Conservation (phyloP, 2,329 filamentous ascomycete genomes). For the Neofusicoccum ribis region DNA sequence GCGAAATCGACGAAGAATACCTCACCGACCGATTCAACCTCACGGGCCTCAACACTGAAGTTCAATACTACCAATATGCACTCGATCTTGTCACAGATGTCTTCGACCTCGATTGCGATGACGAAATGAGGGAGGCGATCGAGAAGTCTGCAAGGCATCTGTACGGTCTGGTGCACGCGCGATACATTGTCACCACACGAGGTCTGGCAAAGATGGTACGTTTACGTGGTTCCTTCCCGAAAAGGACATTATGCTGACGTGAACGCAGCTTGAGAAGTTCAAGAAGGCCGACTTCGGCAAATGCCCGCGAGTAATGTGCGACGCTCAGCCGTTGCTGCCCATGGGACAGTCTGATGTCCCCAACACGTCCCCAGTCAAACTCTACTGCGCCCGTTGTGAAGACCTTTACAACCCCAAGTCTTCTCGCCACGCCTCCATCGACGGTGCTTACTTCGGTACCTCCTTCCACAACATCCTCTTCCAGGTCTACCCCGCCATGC, state of each 20-base stretch:
- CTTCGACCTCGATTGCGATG: constrained; percentile 97
- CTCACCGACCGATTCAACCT: constrained; percentile 97
- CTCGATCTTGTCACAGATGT: constrained; percentile 96
- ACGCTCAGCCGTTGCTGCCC: constrained; percentile 87
- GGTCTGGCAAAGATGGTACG: constrained; percentile 94
- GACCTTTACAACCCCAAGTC: constrained; percentile 99
- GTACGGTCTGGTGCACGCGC: constrained; percentile 92
- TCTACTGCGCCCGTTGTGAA: constrained; percentile 96
- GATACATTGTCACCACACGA: constrained; percentile 94
- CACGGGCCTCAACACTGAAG: constrained; percentile 93
- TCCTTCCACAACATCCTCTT: constrained; percentile 99
- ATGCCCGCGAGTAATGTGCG: constrained; percentile 93
- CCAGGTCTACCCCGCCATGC: constrained; percentile 90
- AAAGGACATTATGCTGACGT: background rate
- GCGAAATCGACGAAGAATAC: constrained; percentile 99
- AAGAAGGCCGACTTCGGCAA: constrained; percentile 98
- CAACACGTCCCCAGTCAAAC: constrained; percentile 86
- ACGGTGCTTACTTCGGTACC: constrained; percentile 96
- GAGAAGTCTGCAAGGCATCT: constrained; percentile 95
- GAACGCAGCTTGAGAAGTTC: constrained; percentile 86
- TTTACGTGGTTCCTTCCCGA: constrained; percentile 4
- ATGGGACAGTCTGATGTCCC: constrained; percentile 92
- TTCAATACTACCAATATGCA: constrained; percentile 98
- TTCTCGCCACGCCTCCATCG: constrained; percentile 88
- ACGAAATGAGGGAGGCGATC: constrained; percentile 96